Evolutionary conservation across 2,329 filamentous ascomycete species (phyloP).

Genomic region (Sarocladium strictum): DNA sequence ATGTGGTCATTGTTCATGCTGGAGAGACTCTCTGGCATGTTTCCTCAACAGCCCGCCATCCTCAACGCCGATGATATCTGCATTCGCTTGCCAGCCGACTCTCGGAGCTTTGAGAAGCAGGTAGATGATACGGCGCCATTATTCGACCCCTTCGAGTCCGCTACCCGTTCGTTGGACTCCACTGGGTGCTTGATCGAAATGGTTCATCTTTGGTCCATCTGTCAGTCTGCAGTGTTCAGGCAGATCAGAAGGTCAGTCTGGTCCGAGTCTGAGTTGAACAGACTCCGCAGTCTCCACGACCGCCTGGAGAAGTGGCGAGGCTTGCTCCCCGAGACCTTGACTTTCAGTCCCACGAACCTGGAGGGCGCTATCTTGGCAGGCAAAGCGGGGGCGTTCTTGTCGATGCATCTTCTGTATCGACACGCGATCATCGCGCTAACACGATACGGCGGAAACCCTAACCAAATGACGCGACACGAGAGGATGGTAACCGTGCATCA

Average conservation of each 20-base stretch:
- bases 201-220: slow-evolving; percentile 58
- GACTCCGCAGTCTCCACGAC: slow-evolving; percentile 40
- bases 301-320: slow-evolving; percentile 53
- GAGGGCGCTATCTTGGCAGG: slow-evolving; percentile 47
- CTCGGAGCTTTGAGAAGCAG: slow-evolving; percentile 56
- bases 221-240: slow-evolving; percentile 51
- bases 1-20: slow-evolving; percentile 68
- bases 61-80: slow-evolving; percentile 61
- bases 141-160: slow-evolving; percentile 53
- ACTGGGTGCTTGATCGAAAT: slow-evolving; percentile 54
- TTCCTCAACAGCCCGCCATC: slow-evolving; percentile 44
- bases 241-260: slow-evolving; percentile 23
- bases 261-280: slow-evolving; percentile 21
- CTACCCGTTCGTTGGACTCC: slow-evolving; percentile 22
- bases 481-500: slow-evolving; percentile 39
- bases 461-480: slow-evolving; percentile 31
- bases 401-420: slow-evolving; percentile 62
- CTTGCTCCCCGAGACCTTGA: slow-evolving; percentile 48
- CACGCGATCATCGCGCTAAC: slow-evolving; percentile 59
- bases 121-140: slow-evolving; percentile 50
- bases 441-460: slow-evolving; percentile 44
- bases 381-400: slow-evolving; percentile 52
- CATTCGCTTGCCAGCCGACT: slow-evolving; percentile 57
- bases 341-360: slow-evolving; percentile 51
- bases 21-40: slow-evolving; percentile 60